A percentile compares a stretch with the other conserved stretches of the same genome.
These are phyloP conservation scores for Rutstroemia sp. DNA, from an alignment of 2,329 filamentous ascomycete species.

Conservation along the genomic window DNA sequence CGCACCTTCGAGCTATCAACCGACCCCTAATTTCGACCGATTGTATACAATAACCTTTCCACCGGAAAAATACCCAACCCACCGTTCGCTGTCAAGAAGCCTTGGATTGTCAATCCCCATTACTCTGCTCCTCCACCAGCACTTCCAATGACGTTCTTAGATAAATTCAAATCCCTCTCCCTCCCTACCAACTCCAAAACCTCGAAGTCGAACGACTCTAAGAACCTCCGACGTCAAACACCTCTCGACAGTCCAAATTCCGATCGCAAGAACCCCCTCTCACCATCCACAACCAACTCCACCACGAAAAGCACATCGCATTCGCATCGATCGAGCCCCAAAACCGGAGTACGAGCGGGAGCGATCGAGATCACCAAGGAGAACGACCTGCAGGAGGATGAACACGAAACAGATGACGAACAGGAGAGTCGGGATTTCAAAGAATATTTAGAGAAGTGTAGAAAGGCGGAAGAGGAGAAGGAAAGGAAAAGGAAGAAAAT, in stretches of 20 bases:
- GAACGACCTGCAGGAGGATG: not conserved
- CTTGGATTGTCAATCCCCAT: too few species aligned
- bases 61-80: too few species aligned
- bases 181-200: not conserved
- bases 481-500: conserved; percentile 28
- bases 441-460: conserved; percentile 8
- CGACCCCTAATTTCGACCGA: too few species aligned
- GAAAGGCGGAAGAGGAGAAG: conserved; percentile 2
- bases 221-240: not conserved
- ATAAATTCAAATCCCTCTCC: conserved; percentile 6
- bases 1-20: too few species aligned
- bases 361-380: not conserved
- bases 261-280: conserved; percentile 4
- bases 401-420: not conserved
- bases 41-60: too few species aligned
- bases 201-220: not conserved
- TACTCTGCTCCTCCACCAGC: not conserved
- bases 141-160: not conserved
- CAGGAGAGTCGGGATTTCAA: conserved; percentile 1
- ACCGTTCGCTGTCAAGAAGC: too few species aligned
- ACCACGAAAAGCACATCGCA: not conserved
- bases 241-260: not conserved
- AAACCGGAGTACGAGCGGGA: not conserved
- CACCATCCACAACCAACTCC: conserved; percentile 2
- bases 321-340: not conserved